Base-by-base conservation (phyloP, 2,329 filamentous ascomycete species). In the Orbilia javanica region DNA sequence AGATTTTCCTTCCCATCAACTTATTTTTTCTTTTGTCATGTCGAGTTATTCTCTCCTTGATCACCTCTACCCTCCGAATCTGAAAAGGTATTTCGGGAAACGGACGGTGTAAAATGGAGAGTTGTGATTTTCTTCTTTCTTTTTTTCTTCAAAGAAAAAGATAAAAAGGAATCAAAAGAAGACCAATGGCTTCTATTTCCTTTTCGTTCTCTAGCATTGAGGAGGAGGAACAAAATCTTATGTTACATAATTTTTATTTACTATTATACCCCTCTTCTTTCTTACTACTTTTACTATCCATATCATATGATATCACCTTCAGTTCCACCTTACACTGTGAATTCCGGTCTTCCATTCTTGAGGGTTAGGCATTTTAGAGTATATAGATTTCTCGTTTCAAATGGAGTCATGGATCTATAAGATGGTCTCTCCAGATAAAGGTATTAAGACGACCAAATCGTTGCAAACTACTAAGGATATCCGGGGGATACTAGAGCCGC, bases 81-180 rank as follows among this genome's bases (percentile, higher is more conserved):
- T 69, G 42, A 5, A 18, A 2, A 22, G 7, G 13, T 39, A 39
- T 15, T 36, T 39, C 5, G 8, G 36, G 36, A 11, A 15, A 36
- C 13, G 22, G 42, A 55, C 53, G 39, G 60, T 27, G 42, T 63
- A 50, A 53, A 75, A 36, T 48, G 64, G 52, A 60, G 66, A 76
- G 68, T 13, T 66, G 44, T 55, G 78, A 67, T 57, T 70, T 52
- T 79, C 69, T 71, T 65, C 46, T 65, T 69, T 73, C 63, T 65
- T 52, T 79, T 72, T 71, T 65, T 53, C 68, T 69, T 73, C 63
- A 48, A 31, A 34, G 52, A 34, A 31, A 20, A 34, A 20, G 29
- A 57, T 2, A 55, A n/a, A 4, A 20, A 15, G 52, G 15, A 39
- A n/a, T 3, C 10, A 57, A 34, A 57, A 8, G 52, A 36, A 57